These are phyloP conservation scores for Artemisia tridentata DNA, from an alignment of 129 eudicot species.

Conservation along the genomic window DNA sequence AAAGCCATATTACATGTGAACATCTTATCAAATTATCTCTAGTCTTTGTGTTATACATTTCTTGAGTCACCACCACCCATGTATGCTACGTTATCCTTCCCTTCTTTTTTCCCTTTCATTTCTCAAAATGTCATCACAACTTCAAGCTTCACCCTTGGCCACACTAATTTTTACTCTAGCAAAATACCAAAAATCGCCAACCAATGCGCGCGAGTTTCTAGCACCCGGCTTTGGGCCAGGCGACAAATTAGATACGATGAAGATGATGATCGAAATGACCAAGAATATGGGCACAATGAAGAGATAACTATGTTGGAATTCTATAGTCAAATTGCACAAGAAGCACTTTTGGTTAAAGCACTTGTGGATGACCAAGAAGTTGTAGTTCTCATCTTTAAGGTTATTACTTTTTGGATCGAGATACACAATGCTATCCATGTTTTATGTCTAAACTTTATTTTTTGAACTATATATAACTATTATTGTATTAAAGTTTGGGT, in stretches of 20 bases:
- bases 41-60: conserved; percentile 13
- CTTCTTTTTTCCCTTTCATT: conserved; percentile 29
- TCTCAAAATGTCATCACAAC: conserved; percentile 27
- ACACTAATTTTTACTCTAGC: not conserved
- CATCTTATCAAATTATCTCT: conserved; percentile 18
- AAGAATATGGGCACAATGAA: conserved; percentile 53
- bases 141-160: conserved; percentile 5
- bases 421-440: not conserved
- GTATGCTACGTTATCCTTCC: conserved; percentile 36
- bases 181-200: conserved; percentile 6
- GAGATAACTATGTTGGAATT: conserved; percentile 64
- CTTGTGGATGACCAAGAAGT: conserved; percentile 58
- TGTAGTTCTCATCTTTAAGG: conserved; percentile 70
- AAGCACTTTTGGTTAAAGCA: conserved; percentile 66
- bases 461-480: not conserved
- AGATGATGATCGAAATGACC: conserved; percentile 35
- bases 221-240: conserved; percentile 38
- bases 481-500: not conserved
- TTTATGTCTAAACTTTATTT: not conserved
- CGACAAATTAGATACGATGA: conserved; percentile 49
- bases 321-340: conserved; percentile 57
- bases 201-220: not conserved
- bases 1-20: conserved; percentile 3
- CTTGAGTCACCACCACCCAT: conserved; percentile 29
- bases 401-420: conserved; percentile 13